Evolutionary conservation across 179 eudicot species (phyloP).

Genomic region (Carnegiea gigantea): DNA sequence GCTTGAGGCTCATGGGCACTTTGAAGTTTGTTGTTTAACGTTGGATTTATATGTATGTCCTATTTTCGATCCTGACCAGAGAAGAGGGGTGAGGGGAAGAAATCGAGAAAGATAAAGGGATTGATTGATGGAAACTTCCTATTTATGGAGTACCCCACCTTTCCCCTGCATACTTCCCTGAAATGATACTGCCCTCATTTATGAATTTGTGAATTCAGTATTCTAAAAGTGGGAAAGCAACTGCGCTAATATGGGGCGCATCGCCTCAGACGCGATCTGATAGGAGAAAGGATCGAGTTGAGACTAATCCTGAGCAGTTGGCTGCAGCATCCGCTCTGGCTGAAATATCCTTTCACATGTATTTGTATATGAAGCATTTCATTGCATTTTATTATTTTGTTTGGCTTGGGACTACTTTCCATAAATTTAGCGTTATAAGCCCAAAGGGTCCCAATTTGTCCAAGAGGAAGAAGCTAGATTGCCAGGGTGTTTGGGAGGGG

Average conservation of each 20-base stretch:
- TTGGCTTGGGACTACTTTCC: background rate
- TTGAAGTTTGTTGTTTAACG: background rate
- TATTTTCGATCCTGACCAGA: background rate
- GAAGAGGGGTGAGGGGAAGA: background rate
- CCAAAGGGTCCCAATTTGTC: background rate
- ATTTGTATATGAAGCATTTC: slow-evolving; percentile 14
- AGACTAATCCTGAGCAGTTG: slow-evolving; percentile 97
- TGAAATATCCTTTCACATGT: slow-evolving; percentile 79
- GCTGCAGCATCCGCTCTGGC: slow-evolving; percentile 96
- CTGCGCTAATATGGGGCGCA: slow-evolving; percentile 97
- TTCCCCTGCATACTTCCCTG: background rate
- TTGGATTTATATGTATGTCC: background rate
- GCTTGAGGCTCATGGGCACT: background rate
- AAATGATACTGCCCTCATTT: background rate
- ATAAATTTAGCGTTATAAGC: background rate
- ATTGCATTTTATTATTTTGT: background rate
- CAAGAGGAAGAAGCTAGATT: background rate
- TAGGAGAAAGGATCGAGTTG: slow-evolving; percentile 91
- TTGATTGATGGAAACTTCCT: background rate
- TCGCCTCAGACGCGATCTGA: slow-evolving; percentile 93
- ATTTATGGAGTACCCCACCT: background rate
- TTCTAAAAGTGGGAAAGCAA: slow-evolving; percentile 60
- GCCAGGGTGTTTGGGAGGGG: background rate
- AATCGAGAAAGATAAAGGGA: background rate
- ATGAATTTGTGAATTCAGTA: slow-evolving; percentile 41